Base-by-base conservation (phyloP, 768 basidiomycete species). In the Fistulinella prunicolor region DNA sequence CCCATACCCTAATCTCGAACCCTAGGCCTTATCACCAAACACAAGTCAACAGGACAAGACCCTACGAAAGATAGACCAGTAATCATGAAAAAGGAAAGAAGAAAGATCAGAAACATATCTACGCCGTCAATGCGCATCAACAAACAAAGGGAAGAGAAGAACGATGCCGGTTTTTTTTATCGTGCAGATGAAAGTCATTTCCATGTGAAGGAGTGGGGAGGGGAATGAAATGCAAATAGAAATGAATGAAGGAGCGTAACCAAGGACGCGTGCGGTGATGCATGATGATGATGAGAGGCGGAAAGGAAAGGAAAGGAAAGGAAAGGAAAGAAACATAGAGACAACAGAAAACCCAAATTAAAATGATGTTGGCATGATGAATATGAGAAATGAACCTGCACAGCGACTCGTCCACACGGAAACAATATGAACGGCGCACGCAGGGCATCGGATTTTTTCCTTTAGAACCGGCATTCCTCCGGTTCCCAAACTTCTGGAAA, bases 401-500 rank as follows among this genome's bases (percentile, higher is more conserved):
- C 52, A 50, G 46, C 9, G 49, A 41, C 58, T 51, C 26, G 30
- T n/a, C n/a, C n/a, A 12, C 28, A 28, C 12, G 28, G 28, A 45
- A 34, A 46, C n/a, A n/a, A n/a, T n/a, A n/a, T n/a, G n/a, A n/a
- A n/a, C n/a, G n/a, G 42, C 21, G 35, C 30, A 28, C 22, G n/a
- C 17, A 29, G 20, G 20, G 17, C 4, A n/a, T n/a, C n/a, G n/a
- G n/a, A n/a, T 10, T 4, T 22, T 41, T 36, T 22, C 29, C 12
- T 28, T 65, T 43, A 67, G 24, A 69, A 59, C 23, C 55, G 55
- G 12, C 54, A 41, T 34, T 49, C 51, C 12, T 55, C 56, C 8
- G 68, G 23, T 41, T 66, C 55, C 67, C 67, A 68, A 12, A 70
- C 67, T 41, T 70, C 68, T 9, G 67, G 67, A 39, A 68, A 68